Evolutionary conservation across 371 early-diverging fungal species (phyloP), one percentile per base, ranked within the genome.

Genomic region (Circinella minor): DNA sequence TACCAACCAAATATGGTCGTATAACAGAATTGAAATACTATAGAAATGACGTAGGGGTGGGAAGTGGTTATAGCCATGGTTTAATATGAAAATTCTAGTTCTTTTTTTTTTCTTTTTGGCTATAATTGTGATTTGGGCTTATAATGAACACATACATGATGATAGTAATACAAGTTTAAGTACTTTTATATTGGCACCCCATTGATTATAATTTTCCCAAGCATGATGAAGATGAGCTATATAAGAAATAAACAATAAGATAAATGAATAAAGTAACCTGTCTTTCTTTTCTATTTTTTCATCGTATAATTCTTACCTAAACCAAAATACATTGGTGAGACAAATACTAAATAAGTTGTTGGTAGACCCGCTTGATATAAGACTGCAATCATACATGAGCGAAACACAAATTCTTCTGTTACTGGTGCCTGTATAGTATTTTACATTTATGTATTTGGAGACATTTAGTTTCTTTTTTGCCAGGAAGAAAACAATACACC

Each of bases 1-100:
- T 84, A 88, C 89, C 89, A 89, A 20, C 92, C 92, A 82, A 91
- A 92, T 4, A 91, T n/a, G 9, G 84, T 86, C 0, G 91, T 92
- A 70, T 90, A 92, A 1, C 70, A 20, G 51, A 91, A 88, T 68
- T 91, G 91, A 68, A 89, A 88, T 9, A 67, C 86, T 85, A 57
- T 62, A 43, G 27, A 34, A 43, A 6, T 37, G 17, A 48, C 17
- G 48, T 59, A 8, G 27, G 27, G 27, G 27, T 27, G 27, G 27
- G 27, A 27, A 2, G 27, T 27, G 27, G 27, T 27, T 27, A 27
- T 27, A 27, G 27, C 27, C 8, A 14, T 17, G 51, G 3, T 4
- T 51, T 5, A 51, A 51, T 51, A 8, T 7, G 37, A 18, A 37
- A 63, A 43, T 5, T 10, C 4, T 11, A 48, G 36, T 34, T 66